These are phyloP conservation scores for Peronosclerospora sorghi DNA, from an alignment of 352 stramenopile species.

Conservation along the genomic window DNA sequence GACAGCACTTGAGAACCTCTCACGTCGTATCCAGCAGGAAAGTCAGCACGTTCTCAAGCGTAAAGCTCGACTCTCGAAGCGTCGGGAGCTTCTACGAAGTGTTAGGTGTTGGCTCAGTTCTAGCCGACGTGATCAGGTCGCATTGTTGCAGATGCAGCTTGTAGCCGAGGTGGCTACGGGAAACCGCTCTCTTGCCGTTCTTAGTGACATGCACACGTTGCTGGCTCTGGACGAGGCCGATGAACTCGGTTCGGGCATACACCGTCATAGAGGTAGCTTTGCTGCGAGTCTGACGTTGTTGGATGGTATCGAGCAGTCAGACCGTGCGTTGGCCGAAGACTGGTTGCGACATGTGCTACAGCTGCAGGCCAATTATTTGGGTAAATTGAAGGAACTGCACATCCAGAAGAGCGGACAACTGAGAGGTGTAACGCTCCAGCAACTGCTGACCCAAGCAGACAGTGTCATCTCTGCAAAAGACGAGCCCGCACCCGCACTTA, in stretches of 20 bases:
- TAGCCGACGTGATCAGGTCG: constrained; percentile 39
- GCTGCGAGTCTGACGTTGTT: constrained; percentile 34
- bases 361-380: constrained; percentile 47
- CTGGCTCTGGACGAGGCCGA: constrained; percentile 29
- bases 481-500: constrained; percentile 30
- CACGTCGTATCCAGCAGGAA: constrained; percentile 42
- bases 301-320: constrained; percentile 32
- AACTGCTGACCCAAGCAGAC: constrained; percentile 32
- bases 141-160: constrained; percentile 58
- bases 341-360: constrained; percentile 36
- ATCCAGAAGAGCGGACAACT: constrained; percentile 26
- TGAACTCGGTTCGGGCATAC: constrained; percentile 3
- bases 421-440: constrained; percentile 19
- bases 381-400: constrained; percentile 36
- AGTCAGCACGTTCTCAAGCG: constrained; percentile 30
- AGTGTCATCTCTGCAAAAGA: constrained; percentile 17
- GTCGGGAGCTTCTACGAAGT: constrained; percentile 38
- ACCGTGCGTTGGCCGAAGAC: constrained; percentile 54
- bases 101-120: constrained; percentile 35
- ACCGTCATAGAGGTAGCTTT: constrained; percentile 18
- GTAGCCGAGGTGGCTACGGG: constrained; percentile 49
- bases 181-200: constrained; percentile 54
- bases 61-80: constrained; percentile 26
- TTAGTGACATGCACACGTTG: constrained; percentile 37
- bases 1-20: constrained; percentile 29